Evolutionary conservation across 768 basidiomycete genomes (phyloP).

Genomic region (Multifurca ochricompacta): DNA sequence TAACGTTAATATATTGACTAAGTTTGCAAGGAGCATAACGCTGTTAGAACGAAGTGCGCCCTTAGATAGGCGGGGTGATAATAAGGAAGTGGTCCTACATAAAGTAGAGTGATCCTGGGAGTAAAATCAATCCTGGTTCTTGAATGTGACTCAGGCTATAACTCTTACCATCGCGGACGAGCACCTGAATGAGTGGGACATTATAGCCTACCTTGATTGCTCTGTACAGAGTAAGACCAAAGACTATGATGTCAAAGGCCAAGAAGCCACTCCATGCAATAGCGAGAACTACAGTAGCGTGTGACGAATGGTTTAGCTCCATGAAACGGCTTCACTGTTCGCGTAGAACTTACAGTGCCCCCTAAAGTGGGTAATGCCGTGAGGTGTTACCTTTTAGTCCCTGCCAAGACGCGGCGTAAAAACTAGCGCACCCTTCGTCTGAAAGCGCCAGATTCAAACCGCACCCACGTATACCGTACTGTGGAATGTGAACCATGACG

Average conservation of each 20-base stretch:
- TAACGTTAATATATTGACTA: neutral
- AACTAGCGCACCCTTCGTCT: neutral
- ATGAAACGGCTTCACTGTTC: neutral
- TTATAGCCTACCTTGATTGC: neutral
- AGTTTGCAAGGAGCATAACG: neutral
- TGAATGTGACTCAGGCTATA: neutral
- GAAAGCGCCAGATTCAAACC: neutral
- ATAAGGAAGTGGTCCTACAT: neutral
- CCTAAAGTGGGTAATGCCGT: neutral
- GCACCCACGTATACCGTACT: neutral
- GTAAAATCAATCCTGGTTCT: neutral
- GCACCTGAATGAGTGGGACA: neutral
- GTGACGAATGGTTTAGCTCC: neutral
- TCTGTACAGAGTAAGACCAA: neutral
- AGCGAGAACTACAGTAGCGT: neutral
- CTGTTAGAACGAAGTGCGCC: neutral
- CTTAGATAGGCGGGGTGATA: neutral
- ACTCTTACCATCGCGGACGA: conserved; percentile 1
- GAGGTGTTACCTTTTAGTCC: neutral
- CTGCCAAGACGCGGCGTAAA: too few relatives aligned
- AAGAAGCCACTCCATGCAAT: neutral
- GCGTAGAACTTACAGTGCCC: neutral
- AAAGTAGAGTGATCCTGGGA: neutral
- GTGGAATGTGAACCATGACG: too few relatives aligned
- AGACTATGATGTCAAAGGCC: neutral